These are phyloP conservation scores for Cladophialophora chaetospira DNA, from an alignment of 2,329 filamentous ascomycete genomes.

Conservation along the genomic window DNA sequence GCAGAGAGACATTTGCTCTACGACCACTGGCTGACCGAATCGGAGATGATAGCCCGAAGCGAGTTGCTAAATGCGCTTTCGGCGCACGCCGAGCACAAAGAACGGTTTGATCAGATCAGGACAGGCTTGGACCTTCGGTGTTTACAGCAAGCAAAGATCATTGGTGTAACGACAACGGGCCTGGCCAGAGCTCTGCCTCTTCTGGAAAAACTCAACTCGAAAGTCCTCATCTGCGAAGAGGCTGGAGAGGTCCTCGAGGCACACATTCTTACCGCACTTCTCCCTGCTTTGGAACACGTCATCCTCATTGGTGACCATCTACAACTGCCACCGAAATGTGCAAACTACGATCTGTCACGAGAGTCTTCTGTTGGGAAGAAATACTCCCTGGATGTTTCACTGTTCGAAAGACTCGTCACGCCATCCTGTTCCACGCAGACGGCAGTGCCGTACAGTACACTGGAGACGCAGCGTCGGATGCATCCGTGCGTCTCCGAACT, in stretches of 20 bases:
- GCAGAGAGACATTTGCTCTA: no score
- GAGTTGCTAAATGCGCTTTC: no score
- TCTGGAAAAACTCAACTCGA: no score
- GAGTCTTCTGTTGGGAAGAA: slow-evolving; percentile 66
- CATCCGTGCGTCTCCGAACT: slow-evolving; percentile 66
- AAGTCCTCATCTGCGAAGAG: no score
- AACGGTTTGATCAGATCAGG: no score
- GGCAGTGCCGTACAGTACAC: slow-evolving; percentile 57
- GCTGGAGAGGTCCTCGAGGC: slow-evolving; percentile 72
- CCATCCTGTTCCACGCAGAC: slow-evolving; percentile 56
- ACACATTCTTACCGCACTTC: slow-evolving; percentile 65
- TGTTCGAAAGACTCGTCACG: slow-evolving; percentile 68
- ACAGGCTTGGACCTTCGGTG: no score
- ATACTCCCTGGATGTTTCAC: slow-evolving; percentile 66
- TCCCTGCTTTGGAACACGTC: slow-evolving; percentile 59
- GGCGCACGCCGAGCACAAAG: no score
- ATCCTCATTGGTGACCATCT: slow-evolving; percentile 74
- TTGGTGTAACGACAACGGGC: no score
- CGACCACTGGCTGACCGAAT: no score
- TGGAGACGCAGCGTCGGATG: slow-evolving; percentile 73
- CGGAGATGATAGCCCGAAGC: no score
- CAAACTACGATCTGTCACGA: slow-evolving; percentile 61
- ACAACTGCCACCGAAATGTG: slow-evolving; percentile 69
- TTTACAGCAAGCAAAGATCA: no score
- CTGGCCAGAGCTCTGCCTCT: no score